These are phyloP conservation scores for Diaporthe humulicola DNA, from an alignment of 2,329 filamentous ascomycete genomes.

Conservation along the genomic window DNA sequence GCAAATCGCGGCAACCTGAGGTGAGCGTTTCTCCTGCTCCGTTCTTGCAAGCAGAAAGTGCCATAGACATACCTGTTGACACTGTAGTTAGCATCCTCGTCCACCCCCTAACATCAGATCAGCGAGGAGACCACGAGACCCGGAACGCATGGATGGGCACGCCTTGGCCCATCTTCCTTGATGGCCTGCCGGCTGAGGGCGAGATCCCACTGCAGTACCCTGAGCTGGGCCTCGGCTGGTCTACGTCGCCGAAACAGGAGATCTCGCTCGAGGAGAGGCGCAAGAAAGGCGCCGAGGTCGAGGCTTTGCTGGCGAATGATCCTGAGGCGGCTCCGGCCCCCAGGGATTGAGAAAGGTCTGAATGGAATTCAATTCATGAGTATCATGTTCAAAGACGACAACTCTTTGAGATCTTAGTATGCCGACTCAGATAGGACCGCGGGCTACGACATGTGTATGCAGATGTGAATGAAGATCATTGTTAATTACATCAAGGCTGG, in stretches of 20 bases:
- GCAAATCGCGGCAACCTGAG: conserved; percentile 49
- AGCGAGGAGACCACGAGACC: conserved; percentile 50
- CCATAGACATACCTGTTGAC: neutral
- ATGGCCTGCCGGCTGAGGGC: conserved; percentile 45
- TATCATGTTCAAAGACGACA: no score
- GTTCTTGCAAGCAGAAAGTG: neutral
- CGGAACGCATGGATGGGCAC: conserved; percentile 51
- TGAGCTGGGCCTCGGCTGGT: conserved; percentile 49
- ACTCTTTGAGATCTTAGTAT: neutral
- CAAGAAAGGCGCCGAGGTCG: conserved; percentile 47
- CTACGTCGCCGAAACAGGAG: conserved; percentile 46
- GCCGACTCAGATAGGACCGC: no score
- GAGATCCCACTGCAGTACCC: conserved; percentile 50
- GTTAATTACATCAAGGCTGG: no score
- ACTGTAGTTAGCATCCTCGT: conserved; percentile 45
- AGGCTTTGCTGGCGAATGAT: conserved; percentile 47
- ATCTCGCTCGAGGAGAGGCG: conserved; percentile 49
- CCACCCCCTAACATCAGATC: conserved; percentile 48
- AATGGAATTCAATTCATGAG: neutral
- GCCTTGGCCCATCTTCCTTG: conserved; percentile 51
- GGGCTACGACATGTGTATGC: no score
- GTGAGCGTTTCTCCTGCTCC: conserved; percentile 34
- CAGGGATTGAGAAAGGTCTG: conserved; percentile 34
- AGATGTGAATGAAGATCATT: no score
- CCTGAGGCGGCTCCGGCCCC: conserved; percentile 50